Evolutionary conservation across 306 rosid genomes (phyloP).

Genomic region (Sophora flavescens): DNA sequence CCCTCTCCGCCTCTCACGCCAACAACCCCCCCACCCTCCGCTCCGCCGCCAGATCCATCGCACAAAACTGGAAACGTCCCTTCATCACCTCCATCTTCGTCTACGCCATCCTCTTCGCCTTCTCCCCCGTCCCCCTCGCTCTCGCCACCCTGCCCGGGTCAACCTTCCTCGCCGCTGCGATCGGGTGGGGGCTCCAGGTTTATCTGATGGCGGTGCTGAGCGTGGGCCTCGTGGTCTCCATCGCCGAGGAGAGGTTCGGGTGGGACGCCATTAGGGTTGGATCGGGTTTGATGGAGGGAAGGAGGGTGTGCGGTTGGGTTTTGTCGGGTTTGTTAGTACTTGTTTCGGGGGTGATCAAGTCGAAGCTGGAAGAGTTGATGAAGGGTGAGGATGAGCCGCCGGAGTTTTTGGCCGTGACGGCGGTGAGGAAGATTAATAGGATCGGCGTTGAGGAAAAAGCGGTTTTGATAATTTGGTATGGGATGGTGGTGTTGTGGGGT

Average conservation of each 20-base stretch:
- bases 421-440: neutral
- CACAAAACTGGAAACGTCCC: slow-evolving; percentile 52
- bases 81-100: slow-evolving; percentile 60
- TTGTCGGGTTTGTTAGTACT: slow-evolving; percentile 59
- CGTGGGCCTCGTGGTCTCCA: slow-evolving; percentile 65
- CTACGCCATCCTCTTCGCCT: slow-evolving; percentile 57
- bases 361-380: slow-evolving; percentile 51
- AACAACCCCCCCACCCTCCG: slow-evolving; percentile 43
- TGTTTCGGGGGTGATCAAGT: slow-evolving; percentile 52
- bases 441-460: slow-evolving; percentile 46
- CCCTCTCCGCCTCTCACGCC: slow-evolving; percentile 45
- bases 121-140: slow-evolving; percentile 46
- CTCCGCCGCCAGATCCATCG: slow-evolving; percentile 46
- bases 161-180: slow-evolving; percentile 3
- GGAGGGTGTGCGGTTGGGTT: slow-evolving; percentile 60
- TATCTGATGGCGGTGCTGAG: slow-evolving; percentile 73
- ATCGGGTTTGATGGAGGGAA: slow-evolving; percentile 59
- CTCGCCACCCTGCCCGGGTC: slow-evolving; percentile 38
- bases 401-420: neutral
- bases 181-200: slow-evolving; percentile 55
- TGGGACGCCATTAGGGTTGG: slow-evolving; percentile 71
- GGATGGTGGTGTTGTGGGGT: slow-evolving; percentile 60
- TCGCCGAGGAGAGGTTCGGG: slow-evolving; percentile 73
- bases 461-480: slow-evolving; percentile 60
- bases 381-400: slow-evolving; percentile 49